Conservation (phyloP, 495 filamentous ascomycete genomes). For the Hyaloscypha variabilis region DNA sequence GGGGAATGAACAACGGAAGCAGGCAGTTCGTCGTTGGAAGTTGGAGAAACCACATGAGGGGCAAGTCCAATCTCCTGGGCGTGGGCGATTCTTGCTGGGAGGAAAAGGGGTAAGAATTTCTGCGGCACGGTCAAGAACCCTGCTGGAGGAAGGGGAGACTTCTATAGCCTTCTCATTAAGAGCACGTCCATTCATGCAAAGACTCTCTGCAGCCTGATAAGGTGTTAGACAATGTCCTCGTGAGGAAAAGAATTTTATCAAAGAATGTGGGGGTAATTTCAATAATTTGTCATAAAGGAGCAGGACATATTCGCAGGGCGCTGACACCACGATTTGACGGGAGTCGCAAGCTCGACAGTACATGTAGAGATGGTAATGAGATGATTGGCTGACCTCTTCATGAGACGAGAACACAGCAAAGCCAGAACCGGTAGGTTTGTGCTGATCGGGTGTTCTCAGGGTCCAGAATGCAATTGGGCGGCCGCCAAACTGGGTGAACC, state of each 20-base stretch:
- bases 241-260: conserved; percentile 26
- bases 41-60: conserved; percentile 91
- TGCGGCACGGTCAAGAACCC: conserved; percentile 91
- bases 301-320: conserved; percentile 29
- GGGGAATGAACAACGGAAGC: conserved; percentile 98
- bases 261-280: conserved; percentile 11
- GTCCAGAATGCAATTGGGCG: conserved; percentile 99
- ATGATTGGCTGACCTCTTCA: conserved; percentile 79
- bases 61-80: conserved; percentile 98
- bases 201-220: conserved; percentile 82
- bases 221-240: conserved; percentile 41
- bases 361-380: conserved; percentile 24
- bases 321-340: conserved; percentile 28
- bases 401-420: conserved; percentile 99
- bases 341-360: conserved; percentile 29
- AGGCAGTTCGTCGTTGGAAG: conserved; percentile 97
- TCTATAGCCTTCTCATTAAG: conserved; percentile 99
- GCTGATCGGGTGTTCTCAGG: conserved; percentile 93
- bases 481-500: conserved; percentile 98
- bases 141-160: conserved; percentile 92
- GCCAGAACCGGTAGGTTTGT: conserved; percentile 96
- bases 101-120: conserved; percentile 97
- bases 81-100: conserved; percentile 95
- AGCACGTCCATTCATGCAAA: conserved; percentile 98
- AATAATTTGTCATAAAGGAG: conserved; percentile 32